Evolutionary conservation across 495 filamentous ascomycete genomes (phyloP).

Genomic region (Xylaria telfairii): DNA sequence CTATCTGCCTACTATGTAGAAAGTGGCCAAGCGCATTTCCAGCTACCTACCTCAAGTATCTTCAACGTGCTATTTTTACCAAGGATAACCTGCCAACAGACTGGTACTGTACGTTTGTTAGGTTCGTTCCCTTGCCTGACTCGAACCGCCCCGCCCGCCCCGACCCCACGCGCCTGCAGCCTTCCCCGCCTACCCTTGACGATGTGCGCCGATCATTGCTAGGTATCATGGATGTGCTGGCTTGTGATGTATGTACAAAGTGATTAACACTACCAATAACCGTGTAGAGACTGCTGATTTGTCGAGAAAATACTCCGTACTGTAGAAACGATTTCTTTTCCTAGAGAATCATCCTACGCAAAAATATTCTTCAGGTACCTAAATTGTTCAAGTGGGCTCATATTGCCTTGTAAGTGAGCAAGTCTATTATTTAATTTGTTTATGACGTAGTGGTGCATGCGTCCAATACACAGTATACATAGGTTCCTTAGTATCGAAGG

Average conservation of each 20-base stretch:
- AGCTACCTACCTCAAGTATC: not conserved
- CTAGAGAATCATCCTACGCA: no score
- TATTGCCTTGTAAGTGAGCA: not conserved
- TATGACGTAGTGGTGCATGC: not conserved
- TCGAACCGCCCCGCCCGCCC: constrained; percentile 7
- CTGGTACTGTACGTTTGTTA: not conserved
- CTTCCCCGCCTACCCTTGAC: constrained; percentile 1
- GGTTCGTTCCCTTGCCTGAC: constrained; percentile 2
- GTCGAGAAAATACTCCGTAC: no score
- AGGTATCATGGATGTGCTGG: no score
- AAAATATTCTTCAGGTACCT: no score
- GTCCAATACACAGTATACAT: no score
- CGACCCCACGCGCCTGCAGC: not conserved
- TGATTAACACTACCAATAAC: not conserved
- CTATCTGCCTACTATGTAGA: not conserved
- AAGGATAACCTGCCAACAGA: not conserved
- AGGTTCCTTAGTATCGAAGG: no score
- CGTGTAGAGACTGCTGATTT: not conserved
- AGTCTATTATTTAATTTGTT: not conserved
- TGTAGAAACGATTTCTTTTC: no score
- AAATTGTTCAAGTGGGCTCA: no score
- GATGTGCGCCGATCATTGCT: not conserved
- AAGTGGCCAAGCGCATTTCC: not conserved
- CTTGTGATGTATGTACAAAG: no score
- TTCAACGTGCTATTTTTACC: constrained; percentile 7